These are phyloP conservation scores for Aspergillus ostianus DNA, from an alignment of 495 filamentous ascomycete species.

Conservation along the genomic window DNA sequence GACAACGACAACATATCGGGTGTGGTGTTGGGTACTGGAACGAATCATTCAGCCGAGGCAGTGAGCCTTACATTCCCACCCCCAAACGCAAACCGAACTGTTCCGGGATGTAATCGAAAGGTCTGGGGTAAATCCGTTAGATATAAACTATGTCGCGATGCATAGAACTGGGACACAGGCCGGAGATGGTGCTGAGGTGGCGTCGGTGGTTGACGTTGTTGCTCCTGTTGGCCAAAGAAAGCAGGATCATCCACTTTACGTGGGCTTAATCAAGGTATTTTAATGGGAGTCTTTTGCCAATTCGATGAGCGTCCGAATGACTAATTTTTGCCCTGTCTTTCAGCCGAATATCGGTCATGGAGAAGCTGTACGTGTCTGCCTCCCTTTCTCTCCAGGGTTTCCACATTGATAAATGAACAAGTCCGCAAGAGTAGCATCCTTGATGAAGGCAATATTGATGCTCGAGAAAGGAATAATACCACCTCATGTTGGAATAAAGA, in stretches of 20 bases:
- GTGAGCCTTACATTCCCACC: constrained; percentile 80
- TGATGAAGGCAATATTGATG: constrained; percentile 85
- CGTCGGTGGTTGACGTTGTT: constrained; percentile 65
- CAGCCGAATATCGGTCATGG: constrained; percentile 85
- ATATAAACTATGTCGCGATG: constrained; percentile 80
- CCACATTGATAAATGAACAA: too few species aligned
- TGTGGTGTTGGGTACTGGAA: constrained; percentile 60
- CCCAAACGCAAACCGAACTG: constrained; percentile 62
- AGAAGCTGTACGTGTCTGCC: too few species aligned
- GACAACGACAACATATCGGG: constrained; percentile 70
- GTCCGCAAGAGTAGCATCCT: too few species aligned
- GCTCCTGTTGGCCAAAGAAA: too few species aligned
- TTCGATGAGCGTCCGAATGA: too few species aligned
- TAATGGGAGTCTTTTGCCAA: too few species aligned
- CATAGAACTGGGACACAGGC: constrained; percentile 85
- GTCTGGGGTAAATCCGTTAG: constrained; percentile 64
- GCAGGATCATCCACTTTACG: constrained; percentile 66
- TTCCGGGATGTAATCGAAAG: constrained; percentile 63
- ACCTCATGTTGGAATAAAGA: constrained; percentile 81
- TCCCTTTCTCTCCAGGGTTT: constrained; percentile 80
- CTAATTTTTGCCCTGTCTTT: too few species aligned
- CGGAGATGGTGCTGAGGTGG: constrained; percentile 74
- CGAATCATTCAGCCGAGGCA: constrained; percentile 74
- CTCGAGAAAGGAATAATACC: constrained; percentile 77
- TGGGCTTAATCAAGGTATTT: constrained; percentile 87